Conservation (phyloP, 257 asterid genomes). For the Forsythia suspensa region DNA sequence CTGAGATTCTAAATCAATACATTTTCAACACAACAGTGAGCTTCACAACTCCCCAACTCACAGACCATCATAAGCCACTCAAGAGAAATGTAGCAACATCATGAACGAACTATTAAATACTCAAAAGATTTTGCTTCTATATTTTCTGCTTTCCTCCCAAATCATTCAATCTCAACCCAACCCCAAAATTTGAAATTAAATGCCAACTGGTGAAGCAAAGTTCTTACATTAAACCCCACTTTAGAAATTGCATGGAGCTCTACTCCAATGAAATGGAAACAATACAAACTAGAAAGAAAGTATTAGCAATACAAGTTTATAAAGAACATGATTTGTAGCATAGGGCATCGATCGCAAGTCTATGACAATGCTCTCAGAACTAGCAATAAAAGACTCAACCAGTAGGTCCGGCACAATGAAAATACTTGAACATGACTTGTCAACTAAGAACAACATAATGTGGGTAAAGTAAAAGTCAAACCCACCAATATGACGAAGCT, state of each 20-base stretch:
- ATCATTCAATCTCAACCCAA: neutral
- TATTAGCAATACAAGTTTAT: conserved; percentile 6
- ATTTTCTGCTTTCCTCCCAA: neutral
- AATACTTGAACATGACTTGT: neutral
- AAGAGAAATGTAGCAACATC: too few relatives aligned
- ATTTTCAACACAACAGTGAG: neutral
- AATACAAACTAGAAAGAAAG: neutral
- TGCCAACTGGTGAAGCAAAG: neutral
- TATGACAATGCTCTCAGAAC: neutral
- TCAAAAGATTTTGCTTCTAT: neutral
- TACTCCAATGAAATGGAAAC: conserved; percentile 10
- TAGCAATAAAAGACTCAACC: neutral
- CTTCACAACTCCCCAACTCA: neutral
- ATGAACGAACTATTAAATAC: too few relatives aligned
- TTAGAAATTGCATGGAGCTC: neutral
- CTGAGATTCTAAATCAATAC: neutral
- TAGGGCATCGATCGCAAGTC: neutral
- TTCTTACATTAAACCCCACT: neutral
- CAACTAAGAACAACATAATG: neutral
- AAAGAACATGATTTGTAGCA: neutral
- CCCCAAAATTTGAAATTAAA: neutral
- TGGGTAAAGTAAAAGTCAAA: neutral
- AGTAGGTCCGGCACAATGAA: neutral
- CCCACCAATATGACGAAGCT: neutral
- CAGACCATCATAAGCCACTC: neutral